A percentile compares a stretch with the other conserved stretches of the same genome.
phyloP scores from a whole-genome alignment of 2,329 filamentous ascomycete species.

The Alternaria solani region DNA sequence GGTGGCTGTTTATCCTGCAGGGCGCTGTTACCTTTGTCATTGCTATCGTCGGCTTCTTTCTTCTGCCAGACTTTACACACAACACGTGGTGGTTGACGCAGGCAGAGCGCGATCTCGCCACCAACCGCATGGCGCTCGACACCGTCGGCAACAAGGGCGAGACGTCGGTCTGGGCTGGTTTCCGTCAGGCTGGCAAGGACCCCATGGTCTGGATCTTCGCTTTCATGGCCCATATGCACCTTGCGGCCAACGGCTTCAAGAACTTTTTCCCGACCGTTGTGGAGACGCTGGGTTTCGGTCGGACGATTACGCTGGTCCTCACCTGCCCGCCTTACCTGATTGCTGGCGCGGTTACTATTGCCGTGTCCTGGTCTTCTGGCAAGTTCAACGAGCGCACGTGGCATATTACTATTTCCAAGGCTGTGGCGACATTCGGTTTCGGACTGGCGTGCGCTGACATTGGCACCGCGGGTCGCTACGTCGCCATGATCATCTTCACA shows the following conservation, averaged over 20 bases:
- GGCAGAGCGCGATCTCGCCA: slow-evolving; percentile 54
- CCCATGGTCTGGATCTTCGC: slow-evolving; percentile 56
- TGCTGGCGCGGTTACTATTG: slow-evolving; percentile 41
- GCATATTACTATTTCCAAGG: slow-evolving; percentile 53
- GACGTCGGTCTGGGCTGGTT: slow-evolving; percentile 57
- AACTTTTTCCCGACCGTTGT: slow-evolving; percentile 60
- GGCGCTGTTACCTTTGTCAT: slow-evolving; percentile 44
- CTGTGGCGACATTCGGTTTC: slow-evolving; percentile 52
- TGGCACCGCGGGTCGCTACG: slow-evolving; percentile 47
- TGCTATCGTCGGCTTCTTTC: slow-evolving; percentile 48
- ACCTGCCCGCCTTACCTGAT: slow-evolving; percentile 49
- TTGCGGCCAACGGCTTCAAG: slow-evolving; percentile 52
- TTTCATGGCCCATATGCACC: slow-evolving; percentile 43
- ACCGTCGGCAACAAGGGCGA: slow-evolving; percentile 58
- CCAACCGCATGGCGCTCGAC: slow-evolving; percentile 54
- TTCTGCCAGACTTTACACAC: slow-evolving; percentile 51
- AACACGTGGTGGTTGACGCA: slow-evolving; percentile 57
- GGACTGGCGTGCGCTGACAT: slow-evolving; percentile 47
- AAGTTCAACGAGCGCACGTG: slow-evolving; percentile 52
- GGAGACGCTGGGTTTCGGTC: slow-evolving; percentile 59
- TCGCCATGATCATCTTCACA: slow-evolving; percentile 45
- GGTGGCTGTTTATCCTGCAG: slow-evolving; percentile 43
- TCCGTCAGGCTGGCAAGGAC: slow-evolving; percentile 61
- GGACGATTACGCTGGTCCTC: slow-evolving; percentile 60
- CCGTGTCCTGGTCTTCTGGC: slow-evolving; percentile 47